phyloP scores from a whole-genome alignment of 345 rosid species.

The Gossypium herbaceum region DNA sequence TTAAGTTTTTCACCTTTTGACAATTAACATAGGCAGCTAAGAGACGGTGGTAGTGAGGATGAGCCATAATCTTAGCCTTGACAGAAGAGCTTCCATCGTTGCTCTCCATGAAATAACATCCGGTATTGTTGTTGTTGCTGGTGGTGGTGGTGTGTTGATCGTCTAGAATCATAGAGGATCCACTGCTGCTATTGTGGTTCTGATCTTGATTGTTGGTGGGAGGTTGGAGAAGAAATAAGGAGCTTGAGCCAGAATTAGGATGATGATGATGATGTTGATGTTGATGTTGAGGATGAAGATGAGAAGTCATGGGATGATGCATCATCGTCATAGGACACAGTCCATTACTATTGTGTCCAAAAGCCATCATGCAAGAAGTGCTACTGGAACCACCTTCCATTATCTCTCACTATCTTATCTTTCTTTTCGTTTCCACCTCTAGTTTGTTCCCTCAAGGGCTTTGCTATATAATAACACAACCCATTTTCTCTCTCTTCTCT shows the following conservation, averaged over 20 bases:
- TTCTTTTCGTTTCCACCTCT: conserved; percentile 7
- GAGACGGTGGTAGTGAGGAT: conserved; percentile 96
- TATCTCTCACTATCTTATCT: conserved; percentile 32
- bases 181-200: conserved; percentile 30
- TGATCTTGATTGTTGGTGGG: conserved; percentile 26
- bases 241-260: conserved; percentile 29
- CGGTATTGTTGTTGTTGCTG: conserved; percentile 4
- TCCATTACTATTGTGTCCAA: conserved; percentile 66
- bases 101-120: conserved; percentile 64
- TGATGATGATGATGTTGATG: conserved; percentile 18
- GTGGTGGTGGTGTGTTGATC: conserved; percentile 24
- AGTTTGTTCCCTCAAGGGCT: conserved; percentile 31
- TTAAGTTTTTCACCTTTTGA: conserved; percentile 67
- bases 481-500: conserved; percentile 16
- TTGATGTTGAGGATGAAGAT: conserved; percentile 11
- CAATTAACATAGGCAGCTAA: conserved; percentile 83
- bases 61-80: conserved; percentile 94
- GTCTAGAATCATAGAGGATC: conserved; percentile 48
- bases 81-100: conserved; percentile 38
- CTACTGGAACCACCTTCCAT: conserved; percentile 78
- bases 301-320: conserved; percentile 45
- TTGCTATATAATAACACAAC: conserved; percentile 31
- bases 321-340: conserved; percentile 65
- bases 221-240: conserved; percentile 35
- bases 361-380: conserved; percentile 69